Conservation (phyloP, 176 grass and related monocot genomes). For the Tuctoria greenei region DNA sequence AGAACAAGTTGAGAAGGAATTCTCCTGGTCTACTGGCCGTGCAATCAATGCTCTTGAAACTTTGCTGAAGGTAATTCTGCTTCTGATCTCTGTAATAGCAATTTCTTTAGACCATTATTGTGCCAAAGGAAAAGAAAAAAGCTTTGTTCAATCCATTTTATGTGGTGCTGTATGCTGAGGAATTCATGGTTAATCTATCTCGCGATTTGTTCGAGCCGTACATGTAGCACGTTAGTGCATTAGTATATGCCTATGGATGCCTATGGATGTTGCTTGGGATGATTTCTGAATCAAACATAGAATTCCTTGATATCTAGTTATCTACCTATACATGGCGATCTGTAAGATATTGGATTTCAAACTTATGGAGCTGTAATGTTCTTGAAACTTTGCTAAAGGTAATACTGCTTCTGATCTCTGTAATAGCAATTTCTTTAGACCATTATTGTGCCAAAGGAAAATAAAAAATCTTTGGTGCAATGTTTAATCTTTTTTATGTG, state of each 20-base stretch:
- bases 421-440: not conserved
- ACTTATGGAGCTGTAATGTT: slow-evolving; percentile 32
- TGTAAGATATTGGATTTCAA: not conserved
- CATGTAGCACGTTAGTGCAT: not conserved
- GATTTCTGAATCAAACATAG: not conserved
- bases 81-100: not conserved
- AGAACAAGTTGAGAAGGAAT: slow-evolving; percentile 68
- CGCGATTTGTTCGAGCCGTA: not conserved
- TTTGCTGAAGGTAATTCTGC: slow-evolving; percentile 69
- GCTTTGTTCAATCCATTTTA: not conserved
- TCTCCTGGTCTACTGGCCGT: slow-evolving; percentile 80
- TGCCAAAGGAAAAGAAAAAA: not conserved
- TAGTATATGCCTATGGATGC: too few species aligned
- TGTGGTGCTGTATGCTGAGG: not conserved
- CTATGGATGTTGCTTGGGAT: not conserved
- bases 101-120: not conserved
- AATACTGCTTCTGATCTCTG: slow-evolving; percentile 10
- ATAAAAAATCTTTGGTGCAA: not conserved
- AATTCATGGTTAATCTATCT: not conserved
- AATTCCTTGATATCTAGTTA: not conserved
- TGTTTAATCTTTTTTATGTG: not conserved
- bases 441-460: not conserved
- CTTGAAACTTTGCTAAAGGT: slow-evolving; percentile 94
- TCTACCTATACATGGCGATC: too few species aligned
- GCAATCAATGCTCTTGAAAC: slow-evolving; percentile 83